Evolutionary conservation across 2,329 filamentous ascomycete genomes (phyloP), one percentile per base, ranked within the genome.

Genomic region (Colletotrichum brevisporum): DNA sequence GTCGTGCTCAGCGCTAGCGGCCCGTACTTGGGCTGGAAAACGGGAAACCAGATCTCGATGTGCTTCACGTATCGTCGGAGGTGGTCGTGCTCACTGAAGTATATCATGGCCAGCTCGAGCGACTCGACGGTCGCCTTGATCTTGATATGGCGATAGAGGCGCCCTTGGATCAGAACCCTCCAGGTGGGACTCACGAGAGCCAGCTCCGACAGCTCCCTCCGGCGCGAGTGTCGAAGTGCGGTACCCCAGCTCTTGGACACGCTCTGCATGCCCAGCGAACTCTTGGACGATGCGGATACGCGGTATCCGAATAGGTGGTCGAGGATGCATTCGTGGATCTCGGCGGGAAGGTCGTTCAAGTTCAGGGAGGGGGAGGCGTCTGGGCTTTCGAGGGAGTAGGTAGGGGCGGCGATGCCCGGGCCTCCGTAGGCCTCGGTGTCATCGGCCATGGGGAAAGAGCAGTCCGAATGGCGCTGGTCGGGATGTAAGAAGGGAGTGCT

Each of bases 1-100:
- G 81, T 82, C 48, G 82, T 82, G 16, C 83, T 82, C 21, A 83
- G 72, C 4, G 82, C 79, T 48, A 81, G 74, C 5, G 84, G 80
- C 10, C 82, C 80, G 66, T 84, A 83, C 64, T 85, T 86, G 21
- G 87, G 88, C 72, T 90, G 86, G 74, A 92, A 94, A 48, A 94
- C 91, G 3, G 92, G 92, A 71, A 94, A 92, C 91, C 92, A 94
- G 50, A 94, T 85, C 78, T 94, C 92, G 68, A 94, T 86, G 75
- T 94, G 92, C 72, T 89, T 90, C 69, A 94, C 89, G 73, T 93
- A 89, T 9, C 80, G 73, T 21, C 87, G 85, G 6, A 94, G 85
- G 74, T 92, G 88, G 31, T 85, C 82, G 68, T 90, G 85, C 10
- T 79, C 72, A 16, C 81, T 78, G 72, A 94, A 92, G 83, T 91